phyloP scores from a whole-genome alignment of 2,329 filamentous ascomycete species.

The Endothia cerciana region DNA sequence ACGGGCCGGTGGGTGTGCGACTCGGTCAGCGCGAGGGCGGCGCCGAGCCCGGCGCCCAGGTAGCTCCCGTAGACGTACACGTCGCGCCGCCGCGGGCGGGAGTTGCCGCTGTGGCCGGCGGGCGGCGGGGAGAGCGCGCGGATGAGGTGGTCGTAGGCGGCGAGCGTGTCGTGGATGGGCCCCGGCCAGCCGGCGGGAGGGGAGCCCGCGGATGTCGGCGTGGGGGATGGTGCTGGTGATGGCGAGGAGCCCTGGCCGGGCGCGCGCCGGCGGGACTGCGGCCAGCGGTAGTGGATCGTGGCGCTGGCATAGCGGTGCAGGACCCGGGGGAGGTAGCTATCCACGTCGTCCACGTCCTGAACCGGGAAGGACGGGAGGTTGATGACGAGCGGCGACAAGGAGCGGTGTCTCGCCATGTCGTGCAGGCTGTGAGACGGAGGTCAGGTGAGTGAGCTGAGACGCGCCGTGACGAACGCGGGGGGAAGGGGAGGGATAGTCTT shows the following conservation, averaged over 20 bases:
- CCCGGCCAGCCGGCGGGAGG: constrained; percentile 51
- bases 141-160: constrained; percentile 58
- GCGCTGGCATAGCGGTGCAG: constrained; percentile 51
- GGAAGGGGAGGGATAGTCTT: neutral
- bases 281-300: constrained; percentile 65
- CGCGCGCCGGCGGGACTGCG: constrained; percentile 25
- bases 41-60: constrained; percentile 60
- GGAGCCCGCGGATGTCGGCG: neutral
- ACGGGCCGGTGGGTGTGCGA: constrained; percentile 47
- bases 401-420: constrained; percentile 45
- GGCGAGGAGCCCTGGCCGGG: neutral
- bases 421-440: constrained; percentile 48
- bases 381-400: constrained; percentile 53
- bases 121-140: constrained; percentile 46
- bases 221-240: neutral
- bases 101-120: constrained; percentile 15
- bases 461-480: neutral
- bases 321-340: constrained; percentile 44
- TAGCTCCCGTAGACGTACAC: constrained; percentile 60
- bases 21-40: constrained; percentile 62
- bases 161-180: constrained; percentile 59
- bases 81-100: constrained; percentile 40
- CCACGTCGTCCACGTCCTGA: constrained; percentile 31
- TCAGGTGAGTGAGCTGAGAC: constrained; percentile 30
- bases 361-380: constrained; percentile 57